These are phyloP conservation scores for Agastache rugosa DNA, from an alignment of 257 asterid species.

Conservation along the genomic window DNA sequence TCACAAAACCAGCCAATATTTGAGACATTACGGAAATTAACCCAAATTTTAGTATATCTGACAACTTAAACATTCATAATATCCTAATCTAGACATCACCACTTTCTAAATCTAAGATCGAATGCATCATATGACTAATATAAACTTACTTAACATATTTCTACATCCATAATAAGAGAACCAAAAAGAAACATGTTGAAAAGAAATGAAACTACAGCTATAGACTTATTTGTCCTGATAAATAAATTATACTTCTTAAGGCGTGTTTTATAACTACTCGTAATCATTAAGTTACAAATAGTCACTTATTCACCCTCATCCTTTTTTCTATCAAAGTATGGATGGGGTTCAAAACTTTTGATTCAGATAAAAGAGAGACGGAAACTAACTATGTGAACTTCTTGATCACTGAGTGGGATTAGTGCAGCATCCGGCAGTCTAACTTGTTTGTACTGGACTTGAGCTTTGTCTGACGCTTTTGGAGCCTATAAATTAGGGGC, in stretches of 20 bases:
- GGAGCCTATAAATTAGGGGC: constrained; percentile 60
- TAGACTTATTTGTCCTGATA: background rate
- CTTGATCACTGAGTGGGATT: constrained; percentile 88
- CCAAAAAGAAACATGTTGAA: background rate
- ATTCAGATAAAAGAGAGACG: constrained; percentile 30
- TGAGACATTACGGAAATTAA: background rate
- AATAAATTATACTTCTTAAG: background rate
- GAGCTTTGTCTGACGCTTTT: constrained; percentile 79
- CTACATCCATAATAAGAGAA: background rate
- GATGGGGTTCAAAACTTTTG: constrained; percentile 5
- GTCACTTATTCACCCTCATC: background rate
- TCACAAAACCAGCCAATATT: background rate
- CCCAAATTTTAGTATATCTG: background rate
- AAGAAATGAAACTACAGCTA: background rate
- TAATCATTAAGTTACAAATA: constrained; percentile 4
- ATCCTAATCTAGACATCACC: background rate
- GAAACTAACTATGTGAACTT: constrained; percentile 80
- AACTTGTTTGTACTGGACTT: constrained; percentile 85
- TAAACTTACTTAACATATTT: background rate
- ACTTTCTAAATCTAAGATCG: background rate
- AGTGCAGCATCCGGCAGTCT: constrained; percentile 78
- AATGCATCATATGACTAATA: background rate
- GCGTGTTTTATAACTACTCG: background rate
- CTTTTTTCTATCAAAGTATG: background rate
- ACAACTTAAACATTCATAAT: background rate